Base-by-base conservation (phyloP, 805 yeast species). In the Suhomyces emberorum region DNA sequence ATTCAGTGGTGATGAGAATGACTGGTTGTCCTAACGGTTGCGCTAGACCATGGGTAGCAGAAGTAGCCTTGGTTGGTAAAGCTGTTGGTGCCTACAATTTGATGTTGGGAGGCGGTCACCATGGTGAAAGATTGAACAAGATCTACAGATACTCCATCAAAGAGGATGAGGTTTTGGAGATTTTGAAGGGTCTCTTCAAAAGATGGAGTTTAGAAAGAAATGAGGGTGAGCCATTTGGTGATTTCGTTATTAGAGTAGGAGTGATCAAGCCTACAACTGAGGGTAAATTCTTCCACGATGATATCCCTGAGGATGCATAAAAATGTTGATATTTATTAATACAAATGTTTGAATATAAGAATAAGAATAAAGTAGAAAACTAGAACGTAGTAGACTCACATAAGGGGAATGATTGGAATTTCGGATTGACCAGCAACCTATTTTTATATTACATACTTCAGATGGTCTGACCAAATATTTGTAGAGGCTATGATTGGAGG, bases 11-110 rank as follows among this genome's bases (percentile, higher is more conserved):
- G 16, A 84, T 91, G 95, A 80, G 98, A 70, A 89, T 91, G 97
- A 91, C 97, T 20, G 98, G 98, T 39, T 91, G 98, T 74, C 97
- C 97, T 37, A 91, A 91, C 61, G 98, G 98, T 49, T 91, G 98
- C 72, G 93, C 98, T 16, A 81, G 98, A 63, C 98, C 98, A 19
- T 91, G 97, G 97, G 68, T 91, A 34, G 98, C 97, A 4, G 98
- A 91, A 62, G 79, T 91, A 40, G 98, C 97, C 0, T 73, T 88
- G 41, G 95, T 91, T 39, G 98, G 98, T 61, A 91, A 91, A 61
- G 96, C 98, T 0, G 79, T 75, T 46, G 95, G 95, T 35, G 88
- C 95, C 12, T 91, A 91, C 66, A 91, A 91, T 64, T 74, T 91
- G 64, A 74, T 89, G 87, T 73, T 91, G 48, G 98, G 98, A 51